Evolutionary conservation across 1,139 yeast genomes (phyloP).

Genomic region (Blastobotrys serpentis): DNA sequence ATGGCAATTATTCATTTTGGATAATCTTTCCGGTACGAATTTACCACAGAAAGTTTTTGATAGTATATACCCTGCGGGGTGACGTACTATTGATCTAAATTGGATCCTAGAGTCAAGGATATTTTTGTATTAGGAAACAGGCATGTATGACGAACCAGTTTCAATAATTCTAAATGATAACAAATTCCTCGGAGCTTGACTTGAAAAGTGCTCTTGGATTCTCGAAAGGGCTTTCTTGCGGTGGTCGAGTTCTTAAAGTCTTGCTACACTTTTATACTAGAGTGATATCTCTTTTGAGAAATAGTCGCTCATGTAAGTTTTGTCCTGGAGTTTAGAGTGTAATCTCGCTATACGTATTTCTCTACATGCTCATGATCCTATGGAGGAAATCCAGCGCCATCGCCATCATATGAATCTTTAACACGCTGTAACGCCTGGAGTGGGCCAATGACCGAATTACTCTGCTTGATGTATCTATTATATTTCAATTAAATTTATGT

Average conservation of each 20-base stretch:
- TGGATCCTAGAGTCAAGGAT: too few species aligned
- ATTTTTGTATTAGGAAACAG: too few species aligned
- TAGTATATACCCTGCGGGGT: too few species aligned
- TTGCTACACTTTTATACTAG: not conserved
- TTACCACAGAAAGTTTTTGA: too few species aligned
- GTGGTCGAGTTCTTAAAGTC: slow-evolving; percentile 3
- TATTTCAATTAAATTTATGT: too few species aligned
- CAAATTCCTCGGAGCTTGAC: not conserved
- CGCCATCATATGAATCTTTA: not conserved
- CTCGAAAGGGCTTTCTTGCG: not conserved
- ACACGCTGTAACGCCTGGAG: not conserved
- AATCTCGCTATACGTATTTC: not conserved
- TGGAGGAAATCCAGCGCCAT: slow-evolving; percentile 2
- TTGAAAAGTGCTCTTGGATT: not conserved
- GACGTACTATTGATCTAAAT: too few species aligned
- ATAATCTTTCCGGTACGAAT: too few species aligned
- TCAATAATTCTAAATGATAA: too few species aligned
- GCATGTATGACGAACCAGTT: too few species aligned
- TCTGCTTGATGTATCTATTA: not conserved
- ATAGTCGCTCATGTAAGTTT: slow-evolving; percentile 6
- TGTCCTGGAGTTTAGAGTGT: not conserved
- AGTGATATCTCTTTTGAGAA: slow-evolving; percentile 3
- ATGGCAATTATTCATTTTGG: not conserved
- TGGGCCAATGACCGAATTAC: not conserved
- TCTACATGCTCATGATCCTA: slow-evolving; percentile 1